Evolutionary conservation across 1,284 basidiomycete species (phyloP).

Genomic region (Cutaneotrichosporon cutaneum): DNA sequence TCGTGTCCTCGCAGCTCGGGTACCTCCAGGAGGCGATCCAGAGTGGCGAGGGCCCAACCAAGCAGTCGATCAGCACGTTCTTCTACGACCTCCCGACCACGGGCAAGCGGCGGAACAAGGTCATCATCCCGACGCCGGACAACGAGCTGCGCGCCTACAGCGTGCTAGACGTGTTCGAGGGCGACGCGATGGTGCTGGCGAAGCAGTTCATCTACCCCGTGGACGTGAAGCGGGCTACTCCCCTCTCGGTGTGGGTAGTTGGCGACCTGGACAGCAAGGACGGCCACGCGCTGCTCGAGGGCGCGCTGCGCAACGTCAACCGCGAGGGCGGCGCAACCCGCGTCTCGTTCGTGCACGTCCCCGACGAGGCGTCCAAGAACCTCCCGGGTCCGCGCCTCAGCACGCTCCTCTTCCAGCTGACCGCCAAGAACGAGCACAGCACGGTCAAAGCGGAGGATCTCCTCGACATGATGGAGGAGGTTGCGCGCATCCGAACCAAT

Average conservation of each 20-base stretch:
- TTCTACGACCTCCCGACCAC: slow-evolving; percentile 87
- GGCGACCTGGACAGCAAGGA: slow-evolving; percentile 71
- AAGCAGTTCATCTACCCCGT: slow-evolving; percentile 64
- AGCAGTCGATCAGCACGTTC: slow-evolving; percentile 65
- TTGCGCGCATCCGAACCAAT: slow-evolving; percentile 18
- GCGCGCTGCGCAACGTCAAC: slow-evolving; percentile 63
- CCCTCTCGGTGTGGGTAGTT: slow-evolving; percentile 65
- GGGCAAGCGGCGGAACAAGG: slow-evolving; percentile 63
- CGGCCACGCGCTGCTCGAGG: slow-evolving; percentile 61
- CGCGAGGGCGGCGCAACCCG: slow-evolving; percentile 38
- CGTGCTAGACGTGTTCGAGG: slow-evolving; percentile 37
- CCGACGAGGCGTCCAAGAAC: slow-evolving; percentile 18
- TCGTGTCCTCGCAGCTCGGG: slow-evolving; percentile 63
- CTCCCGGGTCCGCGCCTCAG: slow-evolving; percentile 35
- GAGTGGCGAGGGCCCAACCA: not conserved
- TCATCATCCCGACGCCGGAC: slow-evolving; percentile 42
- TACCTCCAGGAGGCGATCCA: slow-evolving; percentile 44
- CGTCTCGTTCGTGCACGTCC: slow-evolving; percentile 53
- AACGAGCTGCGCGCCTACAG: slow-evolving; percentile 35
- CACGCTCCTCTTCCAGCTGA: slow-evolving; percentile 41
- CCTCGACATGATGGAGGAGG: slow-evolving; percentile 25
- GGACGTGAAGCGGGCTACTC: slow-evolving; percentile 30
- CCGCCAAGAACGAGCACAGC: not conserved
- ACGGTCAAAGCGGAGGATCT: not conserved
- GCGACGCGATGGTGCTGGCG: slow-evolving; percentile 26